Conservation (phyloP, 495 filamentous ascomycete genomes). For the Aspergillus kassunensis region DNA sequence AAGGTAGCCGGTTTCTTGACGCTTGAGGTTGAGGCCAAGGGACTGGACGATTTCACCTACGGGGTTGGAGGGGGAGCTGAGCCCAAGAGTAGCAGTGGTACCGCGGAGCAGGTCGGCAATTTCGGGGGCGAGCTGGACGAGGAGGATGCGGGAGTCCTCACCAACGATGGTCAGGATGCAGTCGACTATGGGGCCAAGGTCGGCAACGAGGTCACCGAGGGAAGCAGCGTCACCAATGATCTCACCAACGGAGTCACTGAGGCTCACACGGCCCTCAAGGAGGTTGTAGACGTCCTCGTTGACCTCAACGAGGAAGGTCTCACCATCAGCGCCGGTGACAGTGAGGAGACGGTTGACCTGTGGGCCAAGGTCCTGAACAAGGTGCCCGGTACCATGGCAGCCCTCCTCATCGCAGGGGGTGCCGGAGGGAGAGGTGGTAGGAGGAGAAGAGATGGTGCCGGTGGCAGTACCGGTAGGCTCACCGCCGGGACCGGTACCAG, state of each 20-base stretch:
- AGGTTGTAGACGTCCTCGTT: slow-evolving; percentile 16
- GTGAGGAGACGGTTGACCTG: slow-evolving; percentile 21
- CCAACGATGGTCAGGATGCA: slow-evolving; percentile 23
- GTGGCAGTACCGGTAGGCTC: not conserved
- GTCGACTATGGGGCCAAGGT: slow-evolving; percentile 20
- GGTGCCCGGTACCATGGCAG: slow-evolving; percentile 24
- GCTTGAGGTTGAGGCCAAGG: slow-evolving; percentile 2
- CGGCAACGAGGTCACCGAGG: slow-evolving; percentile 20
- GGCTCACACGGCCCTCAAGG: slow-evolving; percentile 16
- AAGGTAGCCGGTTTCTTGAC: not conserved
- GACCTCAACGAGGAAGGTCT: slow-evolving; percentile 18
- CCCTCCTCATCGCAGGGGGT: slow-evolving; percentile 11
- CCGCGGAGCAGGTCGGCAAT: slow-evolving; percentile 20
- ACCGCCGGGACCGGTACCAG: not conserved
- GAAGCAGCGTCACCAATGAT: slow-evolving; percentile 18
- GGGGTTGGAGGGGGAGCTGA: slow-evolving; percentile 2
- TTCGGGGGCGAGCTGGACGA: slow-evolving; percentile 20
- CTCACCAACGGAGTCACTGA: slow-evolving; percentile 20
- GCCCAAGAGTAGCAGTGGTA: slow-evolving; percentile 1
- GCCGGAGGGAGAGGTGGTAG: not conserved
- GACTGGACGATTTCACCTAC: not conserved
- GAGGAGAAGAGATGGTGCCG: not conserved
- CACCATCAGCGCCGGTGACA: slow-evolving; percentile 13
- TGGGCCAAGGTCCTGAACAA: slow-evolving; percentile 26
- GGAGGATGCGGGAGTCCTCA: slow-evolving; percentile 18